Base-by-base conservation (phyloP, 495 filamentous ascomycete species). In the Amorphotheca resinae region DNA sequence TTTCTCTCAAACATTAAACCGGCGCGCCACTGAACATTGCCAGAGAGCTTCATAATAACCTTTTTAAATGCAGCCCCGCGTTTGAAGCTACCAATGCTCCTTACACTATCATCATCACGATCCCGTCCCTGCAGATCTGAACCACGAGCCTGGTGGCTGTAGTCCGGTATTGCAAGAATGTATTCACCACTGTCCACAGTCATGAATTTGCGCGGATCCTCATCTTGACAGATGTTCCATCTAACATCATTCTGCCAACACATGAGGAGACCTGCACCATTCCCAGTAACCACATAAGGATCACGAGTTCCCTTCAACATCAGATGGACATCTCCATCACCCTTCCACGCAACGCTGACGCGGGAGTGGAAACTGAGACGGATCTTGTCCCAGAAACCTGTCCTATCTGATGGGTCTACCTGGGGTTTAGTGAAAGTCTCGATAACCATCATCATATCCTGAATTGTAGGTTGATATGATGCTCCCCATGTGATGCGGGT, bases 371-470 rank as follows among this genome's bases (percentile, higher is more conserved):
- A 87, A 52, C 80, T 87, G 14, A 99, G 71, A 45, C 91, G 69
- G 23, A 99, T 95, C 68, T 99, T 99, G 59, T 99, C 91, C 91
- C 91, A 99, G 65, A 99, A 99, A 6, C 91, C 91, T 36, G 86
- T 84, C 33, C 84, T 74, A 31, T 99, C 91, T 0, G 89, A 95
- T 4, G 84, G 83, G 61, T 96, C 91, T 30, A 94, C 68, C 50
- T 93, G 87, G 3, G 86, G 84, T 52, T 96, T 99, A 8, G 88
- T 94, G 63, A 99, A 95, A 0, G 82, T 82, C 65, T 99, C 91
- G 45, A 99, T 85, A 18, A 93, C 86, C 77, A 96, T 95, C 91
- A 99, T 99, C 84, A 95, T 95, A 54, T 99, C 91, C 60, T 99
- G 91, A 41, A 99, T 95, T 9, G 88, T 93, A 20, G 91, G 91